phyloP scores from a whole-genome alignment of 495 filamentous ascomycete species.

The Baudoinia panamericana region DNA sequence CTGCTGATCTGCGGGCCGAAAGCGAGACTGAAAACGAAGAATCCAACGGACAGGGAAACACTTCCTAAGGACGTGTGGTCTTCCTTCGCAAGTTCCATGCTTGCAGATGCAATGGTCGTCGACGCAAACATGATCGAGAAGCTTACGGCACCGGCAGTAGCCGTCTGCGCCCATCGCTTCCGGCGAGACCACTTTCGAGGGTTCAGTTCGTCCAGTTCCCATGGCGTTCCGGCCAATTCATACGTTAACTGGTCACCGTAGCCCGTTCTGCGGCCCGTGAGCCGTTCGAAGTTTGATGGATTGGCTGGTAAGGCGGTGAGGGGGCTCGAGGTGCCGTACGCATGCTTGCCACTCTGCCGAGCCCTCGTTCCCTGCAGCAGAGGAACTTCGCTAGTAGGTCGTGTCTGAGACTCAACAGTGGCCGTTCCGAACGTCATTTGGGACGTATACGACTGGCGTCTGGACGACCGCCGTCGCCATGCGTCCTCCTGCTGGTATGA shows the following conservation, averaged over 20 bases:
- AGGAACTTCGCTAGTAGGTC: too few relatives aligned
- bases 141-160: background rate
- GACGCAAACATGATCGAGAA: conserved; percentile 7
- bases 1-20: conserved; percentile 12
- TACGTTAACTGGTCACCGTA: too few relatives aligned
- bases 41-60: conserved; percentile 6
- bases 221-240: too few relatives aligned
- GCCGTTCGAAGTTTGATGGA: conserved; percentile 23
- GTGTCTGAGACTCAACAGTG: too few relatives aligned
- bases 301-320: conserved; percentile 31
- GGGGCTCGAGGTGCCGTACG: too few relatives aligned
- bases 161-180: background rate
- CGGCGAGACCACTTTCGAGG: background rate
- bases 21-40: conserved; percentile 16
- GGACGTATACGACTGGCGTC: too few relatives aligned
- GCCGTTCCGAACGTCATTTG: too few relatives aligned
- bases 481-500: too few relatives aligned
- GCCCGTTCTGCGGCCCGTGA: too few relatives aligned
- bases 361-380: too few relatives aligned
- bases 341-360: too few relatives aligned
- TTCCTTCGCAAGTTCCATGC: background rate
- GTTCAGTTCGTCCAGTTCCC: background rate
- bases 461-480: too few relatives aligned
- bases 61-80: conserved; percentile 1
- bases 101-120: conserved; percentile 12